Evolutionary conservation across 2,329 filamentous ascomycete genomes (phyloP).

Genomic region (Aspergillus melleus): DNA sequence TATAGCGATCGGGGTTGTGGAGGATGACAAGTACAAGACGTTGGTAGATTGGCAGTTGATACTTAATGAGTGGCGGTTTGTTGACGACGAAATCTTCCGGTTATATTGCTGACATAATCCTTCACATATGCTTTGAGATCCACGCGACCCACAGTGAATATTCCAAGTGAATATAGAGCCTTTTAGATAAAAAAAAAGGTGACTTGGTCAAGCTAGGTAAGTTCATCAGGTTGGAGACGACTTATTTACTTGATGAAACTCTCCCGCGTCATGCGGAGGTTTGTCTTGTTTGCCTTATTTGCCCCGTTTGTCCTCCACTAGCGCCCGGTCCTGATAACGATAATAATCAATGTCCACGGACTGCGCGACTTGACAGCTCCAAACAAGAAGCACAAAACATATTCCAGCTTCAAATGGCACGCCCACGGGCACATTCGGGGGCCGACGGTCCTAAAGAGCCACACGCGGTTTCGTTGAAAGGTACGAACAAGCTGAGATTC

Average conservation of each 20-base stretch:
- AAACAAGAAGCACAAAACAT: neutral
- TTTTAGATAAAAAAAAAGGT: neutral
- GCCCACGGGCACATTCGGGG: constrained; percentile 42
- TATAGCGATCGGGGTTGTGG: neutral
- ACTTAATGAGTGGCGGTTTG: neutral
- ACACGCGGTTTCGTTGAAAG: constrained; percentile 76
- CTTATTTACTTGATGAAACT: neutral
- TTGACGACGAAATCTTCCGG: neutral
- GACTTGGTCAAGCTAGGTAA: neutral
- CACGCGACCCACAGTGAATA: neutral
- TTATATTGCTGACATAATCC: neutral
- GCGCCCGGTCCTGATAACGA: constrained; percentile 12
- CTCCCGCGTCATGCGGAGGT: constrained; percentile 19
- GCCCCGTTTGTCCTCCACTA: constrained; percentile 18
- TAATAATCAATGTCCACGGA: neutral
- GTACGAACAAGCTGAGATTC: constrained; percentile 28
- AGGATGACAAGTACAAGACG: neutral
- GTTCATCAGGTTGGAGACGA: too few species aligned
- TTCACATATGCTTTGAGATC: neutral
- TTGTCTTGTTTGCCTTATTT: constrained; percentile 29
- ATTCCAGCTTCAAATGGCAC: constrained; percentile 36
- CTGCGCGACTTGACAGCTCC: neutral
- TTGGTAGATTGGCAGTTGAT: neutral
- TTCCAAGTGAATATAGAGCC: too few species aligned
- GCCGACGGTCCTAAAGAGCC: constrained; percentile 64